Percentiles rank a stretch among this genome's conserved stretches.
phyloP scores from a whole-genome alignment of 192 early-diverging fungal species.

The Kappamyces sp. region DNA sequence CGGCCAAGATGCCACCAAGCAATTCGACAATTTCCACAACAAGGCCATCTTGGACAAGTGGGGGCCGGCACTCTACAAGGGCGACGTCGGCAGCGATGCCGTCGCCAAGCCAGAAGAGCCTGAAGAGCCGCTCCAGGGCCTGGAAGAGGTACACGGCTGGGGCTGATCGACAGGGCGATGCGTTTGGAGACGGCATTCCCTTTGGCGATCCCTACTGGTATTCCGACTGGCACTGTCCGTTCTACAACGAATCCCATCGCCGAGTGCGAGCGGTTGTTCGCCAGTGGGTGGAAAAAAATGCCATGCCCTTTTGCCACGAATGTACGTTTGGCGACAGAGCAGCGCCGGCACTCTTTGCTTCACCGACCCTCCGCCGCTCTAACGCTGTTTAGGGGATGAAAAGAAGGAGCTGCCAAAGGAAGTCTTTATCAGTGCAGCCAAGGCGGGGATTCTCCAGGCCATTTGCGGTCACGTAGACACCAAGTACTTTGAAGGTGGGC shows the following conservation, averaged over 20 bases:
- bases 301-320: constrained; percentile 68
- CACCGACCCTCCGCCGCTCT: constrained; percentile 37
- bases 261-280: constrained; percentile 36
- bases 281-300: constrained; percentile 71
- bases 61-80: constrained; percentile 55
- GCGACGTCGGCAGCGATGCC: constrained; percentile 50
- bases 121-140: constrained; percentile 13
- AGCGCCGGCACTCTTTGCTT: background rate
- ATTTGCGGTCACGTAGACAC: constrained; percentile 42
- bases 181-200: constrained; percentile 71
- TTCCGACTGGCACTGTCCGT: constrained; percentile 58
- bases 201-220: constrained; percentile 78
- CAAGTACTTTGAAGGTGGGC: constrained; percentile 18
- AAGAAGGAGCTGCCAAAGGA: constrained; percentile 65
- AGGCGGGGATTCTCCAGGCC: constrained; percentile 66
- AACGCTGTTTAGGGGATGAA: constrained; percentile 58
- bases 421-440: constrained; percentile 66
- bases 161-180: constrained; percentile 36
- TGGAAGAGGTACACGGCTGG: constrained; percentile 10
- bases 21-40: constrained; percentile 70
- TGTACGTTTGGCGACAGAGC: constrained; percentile 22
- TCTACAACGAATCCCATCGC: constrained; percentile 73
- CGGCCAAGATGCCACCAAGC: constrained; percentile 61
- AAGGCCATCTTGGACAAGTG: constrained; percentile 57
- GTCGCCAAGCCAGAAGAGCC: constrained; percentile 5